These are phyloP conservation scores for Chrysosphaeria jannelii DNA, from an alignment of 2,329 filamentous ascomycete genomes.

Conservation along the genomic window DNA sequence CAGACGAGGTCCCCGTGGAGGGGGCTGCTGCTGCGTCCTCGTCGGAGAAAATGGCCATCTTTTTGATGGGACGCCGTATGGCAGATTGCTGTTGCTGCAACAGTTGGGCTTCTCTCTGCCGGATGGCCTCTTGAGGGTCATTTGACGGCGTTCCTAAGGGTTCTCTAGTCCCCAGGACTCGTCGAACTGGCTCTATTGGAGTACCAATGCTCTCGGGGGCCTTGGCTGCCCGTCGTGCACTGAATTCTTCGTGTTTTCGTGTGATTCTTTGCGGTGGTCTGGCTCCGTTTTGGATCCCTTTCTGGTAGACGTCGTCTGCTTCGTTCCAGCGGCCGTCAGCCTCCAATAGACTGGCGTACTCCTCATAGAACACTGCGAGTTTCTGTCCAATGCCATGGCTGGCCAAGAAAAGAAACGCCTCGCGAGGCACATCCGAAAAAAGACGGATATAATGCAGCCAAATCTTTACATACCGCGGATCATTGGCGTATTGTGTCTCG, in stretches of 20 bases:
- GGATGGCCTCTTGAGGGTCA: slow-evolving; percentile 29
- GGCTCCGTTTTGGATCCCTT: slow-evolving; percentile 72
- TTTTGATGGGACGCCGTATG: slow-evolving; percentile 34
- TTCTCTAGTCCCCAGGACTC: no score
- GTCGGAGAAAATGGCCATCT: slow-evolving; percentile 80
- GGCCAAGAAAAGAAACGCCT: slow-evolving; percentile 74
- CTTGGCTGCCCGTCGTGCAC: slow-evolving; percentile 38
- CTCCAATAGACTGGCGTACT: slow-evolving; percentile 85
- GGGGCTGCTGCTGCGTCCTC: slow-evolving; percentile 26
- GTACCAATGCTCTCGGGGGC: slow-evolving; percentile 19
- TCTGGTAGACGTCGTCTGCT: slow-evolving; percentile 74
- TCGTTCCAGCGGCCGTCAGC: slow-evolving; percentile 57
- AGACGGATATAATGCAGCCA: slow-evolving; percentile 87
- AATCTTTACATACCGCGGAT: slow-evolving; percentile 71
- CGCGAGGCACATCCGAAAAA: slow-evolving; percentile 76
- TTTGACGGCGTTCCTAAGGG: no score
- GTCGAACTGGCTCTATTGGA: slow-evolving; percentile 27
- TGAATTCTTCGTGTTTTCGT: slow-evolving; percentile 81
- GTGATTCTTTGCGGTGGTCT: slow-evolving; percentile 51
- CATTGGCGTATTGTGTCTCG: slow-evolving; percentile 76
- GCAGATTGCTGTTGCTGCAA: slow-evolving; percentile 10
- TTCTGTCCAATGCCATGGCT: slow-evolving; percentile 66
- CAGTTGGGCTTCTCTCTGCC: slow-evolving; percentile 3
- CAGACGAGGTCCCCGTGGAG: slow-evolving; percentile 19
- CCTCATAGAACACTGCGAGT: slow-evolving; percentile 83